Evolutionary conservation across 352 stramenopile species (phyloP).

Genomic region (Pythium guiyangense): DNA sequence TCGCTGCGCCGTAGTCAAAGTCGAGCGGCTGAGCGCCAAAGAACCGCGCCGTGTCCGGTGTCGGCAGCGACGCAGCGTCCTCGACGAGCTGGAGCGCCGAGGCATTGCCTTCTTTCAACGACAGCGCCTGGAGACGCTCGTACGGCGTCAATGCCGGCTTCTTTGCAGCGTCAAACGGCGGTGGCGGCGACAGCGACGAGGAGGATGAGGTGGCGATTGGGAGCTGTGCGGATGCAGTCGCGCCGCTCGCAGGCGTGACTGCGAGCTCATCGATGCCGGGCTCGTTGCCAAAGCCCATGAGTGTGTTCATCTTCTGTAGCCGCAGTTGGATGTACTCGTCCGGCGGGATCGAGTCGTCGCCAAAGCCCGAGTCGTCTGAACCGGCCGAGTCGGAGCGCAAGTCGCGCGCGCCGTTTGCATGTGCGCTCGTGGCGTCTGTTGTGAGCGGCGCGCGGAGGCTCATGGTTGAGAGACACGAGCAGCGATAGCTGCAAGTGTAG

Average conservation of each 20-base stretch:
- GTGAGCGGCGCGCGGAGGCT: too few relatives aligned
- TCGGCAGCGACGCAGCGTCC: conserved; percentile 11
- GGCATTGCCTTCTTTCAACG: conserved; percentile 22
- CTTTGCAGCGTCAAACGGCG: conserved; percentile 3
- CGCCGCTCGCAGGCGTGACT: not conserved
- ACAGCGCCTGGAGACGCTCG: conserved; percentile 53
- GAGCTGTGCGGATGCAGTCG: not conserved
- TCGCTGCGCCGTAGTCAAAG: conserved; percentile 3
- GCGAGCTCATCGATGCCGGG: conserved; percentile 18
- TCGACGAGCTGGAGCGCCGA: conserved; percentile 19
- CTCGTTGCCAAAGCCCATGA: conserved; percentile 28
- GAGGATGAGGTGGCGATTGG: not conserved
- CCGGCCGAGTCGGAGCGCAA: conserved; percentile 23
- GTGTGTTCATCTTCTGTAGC: conserved; percentile 47
- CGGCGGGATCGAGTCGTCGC: conserved; percentile 38
- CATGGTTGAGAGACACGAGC: too few relatives aligned
- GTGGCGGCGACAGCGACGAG: conserved; percentile 1
- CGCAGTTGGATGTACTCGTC: conserved; percentile 44
- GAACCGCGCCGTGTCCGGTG: conserved; percentile 4
- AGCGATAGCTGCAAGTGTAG: too few relatives aligned
- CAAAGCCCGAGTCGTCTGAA: conserved; percentile 51
- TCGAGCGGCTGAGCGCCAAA: conserved; percentile 3
- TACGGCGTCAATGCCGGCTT: conserved; percentile 24
- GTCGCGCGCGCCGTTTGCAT: conserved; percentile 2
- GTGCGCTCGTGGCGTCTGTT: too few relatives aligned